These are phyloP conservation scores for Cryphonectria parasitica DNA, from an alignment of 2,329 filamentous ascomycete genomes.

Conservation along the genomic window DNA sequence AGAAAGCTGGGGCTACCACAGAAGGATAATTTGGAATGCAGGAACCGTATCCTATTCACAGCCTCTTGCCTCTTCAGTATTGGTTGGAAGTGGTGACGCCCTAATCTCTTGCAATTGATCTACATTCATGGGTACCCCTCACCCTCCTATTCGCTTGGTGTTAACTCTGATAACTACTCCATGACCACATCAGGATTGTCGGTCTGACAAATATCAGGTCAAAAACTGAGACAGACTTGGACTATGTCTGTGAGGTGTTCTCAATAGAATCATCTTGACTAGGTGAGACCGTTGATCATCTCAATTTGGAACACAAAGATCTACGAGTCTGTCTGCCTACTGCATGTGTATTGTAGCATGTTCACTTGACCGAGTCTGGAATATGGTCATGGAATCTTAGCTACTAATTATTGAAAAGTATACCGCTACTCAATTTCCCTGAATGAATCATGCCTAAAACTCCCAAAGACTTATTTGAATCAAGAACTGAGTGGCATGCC, in stretches of 20 bases:
- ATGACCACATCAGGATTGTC: background rate
- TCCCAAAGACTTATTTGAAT: background rate
- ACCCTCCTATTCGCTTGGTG: background rate
- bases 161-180: background rate
- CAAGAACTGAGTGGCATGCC: background rate
- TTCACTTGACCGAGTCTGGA: background rate
- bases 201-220: background rate
- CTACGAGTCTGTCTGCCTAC: background rate
- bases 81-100: no score
- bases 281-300: background rate
- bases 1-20: background rate
- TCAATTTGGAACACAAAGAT: background rate
- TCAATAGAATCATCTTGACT: background rate
- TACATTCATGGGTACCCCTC: background rate
- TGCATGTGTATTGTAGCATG: background rate
- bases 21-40: background rate
- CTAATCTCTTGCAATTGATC: no score
- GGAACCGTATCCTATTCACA: background rate
- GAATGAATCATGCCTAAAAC: background rate
- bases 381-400: background rate
- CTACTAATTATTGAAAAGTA: background rate
- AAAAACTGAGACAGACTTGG: background rate
- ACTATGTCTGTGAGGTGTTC: background rate
- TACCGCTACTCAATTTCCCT: background rate
- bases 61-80: no score